These are phyloP conservation scores for Xylaria digitata DNA, from an alignment of 2,329 filamentous ascomycete species.

Conservation along the genomic window DNA sequence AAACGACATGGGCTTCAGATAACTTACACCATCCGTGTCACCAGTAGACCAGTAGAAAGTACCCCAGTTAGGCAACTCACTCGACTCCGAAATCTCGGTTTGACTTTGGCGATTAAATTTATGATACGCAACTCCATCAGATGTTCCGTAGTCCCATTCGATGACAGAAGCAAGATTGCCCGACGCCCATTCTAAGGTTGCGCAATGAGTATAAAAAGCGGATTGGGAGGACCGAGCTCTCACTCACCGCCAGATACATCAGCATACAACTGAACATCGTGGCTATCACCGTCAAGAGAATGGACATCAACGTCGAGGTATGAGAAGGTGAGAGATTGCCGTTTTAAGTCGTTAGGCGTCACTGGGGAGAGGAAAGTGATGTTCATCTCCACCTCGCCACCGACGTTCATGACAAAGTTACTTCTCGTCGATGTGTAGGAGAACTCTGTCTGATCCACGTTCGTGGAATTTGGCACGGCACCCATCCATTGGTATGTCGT, in stretches of 20 bases:
- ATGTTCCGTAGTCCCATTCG: conserved; percentile 70
- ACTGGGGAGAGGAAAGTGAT: conserved; percentile 78
- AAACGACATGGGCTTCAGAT: not conserved
- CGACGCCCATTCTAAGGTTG: conserved; percentile 73
- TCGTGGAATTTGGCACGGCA: conserved; percentile 57
- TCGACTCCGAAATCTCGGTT: conserved; percentile 72
- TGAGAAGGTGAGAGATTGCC: conserved; percentile 77
- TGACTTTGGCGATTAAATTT: conserved; percentile 70
- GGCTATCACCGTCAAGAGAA: conserved; percentile 70
- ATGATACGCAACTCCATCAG: conserved; percentile 70
- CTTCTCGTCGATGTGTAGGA: conserved; percentile 79
- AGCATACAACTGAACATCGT: conserved; percentile 76
- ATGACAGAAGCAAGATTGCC: conserved; percentile 67
- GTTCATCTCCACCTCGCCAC: conserved; percentile 69
- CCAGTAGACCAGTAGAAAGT: conserved; percentile 77
- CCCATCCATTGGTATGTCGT: conserved; percentile 76
- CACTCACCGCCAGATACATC: conserved; percentile 75
- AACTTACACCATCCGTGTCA: conserved; percentile 58
- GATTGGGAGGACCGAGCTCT: conserved; percentile 16
- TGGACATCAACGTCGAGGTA: conserved; percentile 73
- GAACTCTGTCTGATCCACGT: conserved; percentile 70
- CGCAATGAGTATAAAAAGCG: conserved; percentile 23
- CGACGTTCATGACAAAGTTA: conserved; percentile 75
- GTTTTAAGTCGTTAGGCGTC: conserved; percentile 71
- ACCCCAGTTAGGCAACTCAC: conserved; percentile 84